A percentile compares a stretch with the other conserved stretches of the same genome.
Evolutionary conservation across 2,329 filamentous ascomycete genomes (phyloP).

Genomic region (Trichophyton simii): DNA sequence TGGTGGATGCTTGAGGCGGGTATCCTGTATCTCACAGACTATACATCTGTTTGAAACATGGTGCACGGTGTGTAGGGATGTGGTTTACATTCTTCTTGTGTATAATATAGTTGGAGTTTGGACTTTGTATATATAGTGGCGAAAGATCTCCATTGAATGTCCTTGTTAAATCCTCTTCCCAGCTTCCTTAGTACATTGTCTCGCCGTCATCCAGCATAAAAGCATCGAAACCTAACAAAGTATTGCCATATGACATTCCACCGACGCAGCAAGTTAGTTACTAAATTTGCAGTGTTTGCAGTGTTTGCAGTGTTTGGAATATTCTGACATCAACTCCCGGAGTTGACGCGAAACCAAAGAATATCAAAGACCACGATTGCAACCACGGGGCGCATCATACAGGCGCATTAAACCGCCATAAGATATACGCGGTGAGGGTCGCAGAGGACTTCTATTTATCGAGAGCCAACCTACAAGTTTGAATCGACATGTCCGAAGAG

Average conservation of each 20-base stretch:
- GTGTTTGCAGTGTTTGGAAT: not conserved
- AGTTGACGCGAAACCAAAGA: too few species aligned
- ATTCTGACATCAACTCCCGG: not conserved
- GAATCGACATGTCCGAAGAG: conserved; percentile 47
- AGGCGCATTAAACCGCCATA: too few species aligned
- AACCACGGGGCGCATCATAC: too few species aligned
- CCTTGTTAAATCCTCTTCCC: too few species aligned
- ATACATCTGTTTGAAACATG: not conserved
- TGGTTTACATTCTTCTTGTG: not conserved
- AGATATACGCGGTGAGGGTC: not conserved
- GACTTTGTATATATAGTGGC: not conserved
- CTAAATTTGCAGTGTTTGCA: not conserved
- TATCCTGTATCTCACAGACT: not conserved
- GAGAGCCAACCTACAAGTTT: not conserved
- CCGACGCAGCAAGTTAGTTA: not conserved
- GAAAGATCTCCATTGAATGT: not conserved
- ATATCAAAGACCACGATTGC: too few species aligned
- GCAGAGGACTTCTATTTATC: too few species aligned
- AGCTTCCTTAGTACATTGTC: too few species aligned
- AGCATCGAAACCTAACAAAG: too few species aligned
- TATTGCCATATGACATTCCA: not conserved
- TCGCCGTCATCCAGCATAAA: too few species aligned
- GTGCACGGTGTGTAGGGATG: not conserved
- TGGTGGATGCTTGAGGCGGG: conserved; percentile 24
- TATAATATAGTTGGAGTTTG: not conserved